Evolutionary conservation across 495 filamentous ascomycete genomes (phyloP).

Genomic region (Lophium mytilinum): DNA sequence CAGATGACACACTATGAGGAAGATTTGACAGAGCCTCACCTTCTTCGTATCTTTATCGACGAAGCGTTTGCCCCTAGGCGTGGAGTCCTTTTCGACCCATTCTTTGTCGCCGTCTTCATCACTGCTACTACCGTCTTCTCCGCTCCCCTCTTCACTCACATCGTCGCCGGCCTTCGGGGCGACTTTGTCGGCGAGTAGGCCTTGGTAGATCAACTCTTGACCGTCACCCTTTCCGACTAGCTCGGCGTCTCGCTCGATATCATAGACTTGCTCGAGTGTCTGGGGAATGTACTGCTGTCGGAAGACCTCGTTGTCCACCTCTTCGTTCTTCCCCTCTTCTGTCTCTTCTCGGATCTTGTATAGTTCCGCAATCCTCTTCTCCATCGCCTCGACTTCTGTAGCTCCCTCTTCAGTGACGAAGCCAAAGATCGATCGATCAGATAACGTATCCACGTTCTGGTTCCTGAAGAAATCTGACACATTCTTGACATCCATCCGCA

Average conservation of each 20-base stretch:
- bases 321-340: conserved; percentile 33
- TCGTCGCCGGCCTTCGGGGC: neutral
- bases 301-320: conserved; percentile 85
- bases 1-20: neutral
- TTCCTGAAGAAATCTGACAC: conserved; percentile 82
- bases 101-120: conserved; percentile 31
- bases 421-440: conserved; percentile 65
- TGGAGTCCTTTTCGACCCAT: conserved; percentile 37
- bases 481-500: conserved; percentile 97
- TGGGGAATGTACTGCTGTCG: conserved; percentile 92
- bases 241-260: conserved; percentile 83
- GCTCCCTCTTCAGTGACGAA: conserved; percentile 63
- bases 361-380: conserved; percentile 43
- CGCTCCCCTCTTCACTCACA: conserved; percentile 14
- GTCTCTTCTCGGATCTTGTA: conserved; percentile 37
- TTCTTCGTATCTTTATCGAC: conserved; percentile 86
- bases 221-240: conserved; percentile 63
- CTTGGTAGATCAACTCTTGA: conserved; percentile 67
- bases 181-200: conserved; percentile 64
- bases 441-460: conserved; percentile 68
- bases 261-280: conserved; percentile 88
- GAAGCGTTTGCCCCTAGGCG: conserved; percentile 78
- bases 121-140: conserved; percentile 19
- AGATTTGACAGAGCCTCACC: conserved; percentile 28
- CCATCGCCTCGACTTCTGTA: conserved; percentile 39